phyloP scores from a whole-genome alignment of 1,139 yeast species.

The Arxiozyma slooffiae region DNA sequence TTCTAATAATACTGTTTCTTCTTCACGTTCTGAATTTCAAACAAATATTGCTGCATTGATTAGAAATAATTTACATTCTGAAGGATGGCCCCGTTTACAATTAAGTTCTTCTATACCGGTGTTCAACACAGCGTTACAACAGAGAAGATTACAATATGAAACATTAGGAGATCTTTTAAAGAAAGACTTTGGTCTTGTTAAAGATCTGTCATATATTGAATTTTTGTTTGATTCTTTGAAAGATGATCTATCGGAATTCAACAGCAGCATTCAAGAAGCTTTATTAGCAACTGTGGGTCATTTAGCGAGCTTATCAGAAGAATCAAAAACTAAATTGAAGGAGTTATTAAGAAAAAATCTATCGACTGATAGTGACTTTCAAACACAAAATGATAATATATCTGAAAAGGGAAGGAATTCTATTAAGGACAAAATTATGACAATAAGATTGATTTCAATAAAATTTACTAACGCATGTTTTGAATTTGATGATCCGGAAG shows the following conservation, averaged over 20 bases:
- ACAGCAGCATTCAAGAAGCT: conserved; percentile 64
- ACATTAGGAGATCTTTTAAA: conserved; percentile 60
- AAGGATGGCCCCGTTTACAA: conserved; percentile 52
- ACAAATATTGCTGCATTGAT: conserved; percentile 42
- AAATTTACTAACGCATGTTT: conserved; percentile 58
- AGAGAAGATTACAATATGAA: conserved; percentile 64
- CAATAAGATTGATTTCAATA: conserved; percentile 52
- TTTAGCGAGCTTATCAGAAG: conserved; percentile 36
- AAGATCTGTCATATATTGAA: conserved; percentile 45
- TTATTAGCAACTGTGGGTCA: conserved; percentile 50
- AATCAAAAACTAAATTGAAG: conserved; percentile 39
- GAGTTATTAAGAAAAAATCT: conserved; percentile 37
- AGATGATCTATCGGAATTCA: conserved; percentile 52
- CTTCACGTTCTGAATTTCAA: conserved; percentile 31
- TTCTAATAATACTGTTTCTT: conserved; percentile 14
- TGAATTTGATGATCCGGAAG: conserved; percentile 59
- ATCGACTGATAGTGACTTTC: conserved; percentile 22
- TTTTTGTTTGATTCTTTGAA: conserved; percentile 67
- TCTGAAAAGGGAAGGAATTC: conserved; percentile 13
- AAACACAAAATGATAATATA: conserved; percentile 17
- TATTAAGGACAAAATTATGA: conserved; percentile 29
- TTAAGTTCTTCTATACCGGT: conserved; percentile 27
- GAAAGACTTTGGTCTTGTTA: conserved; percentile 39
- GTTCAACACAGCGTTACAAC: conserved; percentile 23
- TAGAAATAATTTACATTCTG: conserved; percentile 41